Percentiles rank a stretch among this genome's conserved stretches.
phyloP scores from a whole-genome alignment of 2,329 filamentous ascomycete species.

The Aspergillus candidus region DNA sequence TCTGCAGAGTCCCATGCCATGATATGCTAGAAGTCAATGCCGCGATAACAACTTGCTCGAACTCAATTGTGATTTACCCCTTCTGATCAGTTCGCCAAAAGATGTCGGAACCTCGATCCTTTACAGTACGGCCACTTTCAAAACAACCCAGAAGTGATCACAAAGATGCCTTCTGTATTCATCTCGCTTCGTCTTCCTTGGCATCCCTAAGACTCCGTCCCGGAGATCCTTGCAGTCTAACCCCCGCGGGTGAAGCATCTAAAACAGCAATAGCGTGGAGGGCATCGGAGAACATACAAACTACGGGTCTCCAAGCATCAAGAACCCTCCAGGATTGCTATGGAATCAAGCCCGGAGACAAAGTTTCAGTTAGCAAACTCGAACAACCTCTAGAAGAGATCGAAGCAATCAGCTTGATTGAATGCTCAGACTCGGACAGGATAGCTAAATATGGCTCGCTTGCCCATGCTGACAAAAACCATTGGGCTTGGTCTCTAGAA shows the following conservation, averaged over 20 bases:
- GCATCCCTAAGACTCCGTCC: constrained; percentile 49
- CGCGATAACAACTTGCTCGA: background rate
- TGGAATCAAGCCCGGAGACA: constrained; percentile 65
- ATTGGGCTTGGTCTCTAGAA: constrained; percentile 47
- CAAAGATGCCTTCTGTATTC: constrained; percentile 55
- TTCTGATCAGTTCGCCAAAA: constrained; percentile 2
- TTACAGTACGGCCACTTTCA: constrained; percentile 51
- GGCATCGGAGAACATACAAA: constrained; percentile 57
- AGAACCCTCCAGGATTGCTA: constrained; percentile 67
- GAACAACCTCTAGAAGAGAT: constrained; percentile 50
- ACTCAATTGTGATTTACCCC: too few relatives aligned
- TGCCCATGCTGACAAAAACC: constrained; percentile 28
- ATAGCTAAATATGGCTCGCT: constrained; percentile 32
- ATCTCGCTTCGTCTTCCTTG: constrained; percentile 52
- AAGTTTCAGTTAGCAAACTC: constrained; percentile 55
- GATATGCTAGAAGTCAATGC: background rate
- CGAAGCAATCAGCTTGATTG: constrained; percentile 54
- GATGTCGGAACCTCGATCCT: constrained; percentile 38
- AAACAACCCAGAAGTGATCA: constrained; percentile 43
- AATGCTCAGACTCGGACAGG: constrained; percentile 45
- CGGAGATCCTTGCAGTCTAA: constrained; percentile 51
- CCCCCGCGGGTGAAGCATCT: constrained; percentile 31
- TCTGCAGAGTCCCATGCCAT: too few relatives aligned
- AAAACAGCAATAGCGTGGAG: constrained; percentile 59
- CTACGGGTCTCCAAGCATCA: constrained; percentile 65